Evolutionary conservation across 2,329 filamentous ascomycete genomes (phyloP).

Genomic region (Blastomyces percursus): DNA sequence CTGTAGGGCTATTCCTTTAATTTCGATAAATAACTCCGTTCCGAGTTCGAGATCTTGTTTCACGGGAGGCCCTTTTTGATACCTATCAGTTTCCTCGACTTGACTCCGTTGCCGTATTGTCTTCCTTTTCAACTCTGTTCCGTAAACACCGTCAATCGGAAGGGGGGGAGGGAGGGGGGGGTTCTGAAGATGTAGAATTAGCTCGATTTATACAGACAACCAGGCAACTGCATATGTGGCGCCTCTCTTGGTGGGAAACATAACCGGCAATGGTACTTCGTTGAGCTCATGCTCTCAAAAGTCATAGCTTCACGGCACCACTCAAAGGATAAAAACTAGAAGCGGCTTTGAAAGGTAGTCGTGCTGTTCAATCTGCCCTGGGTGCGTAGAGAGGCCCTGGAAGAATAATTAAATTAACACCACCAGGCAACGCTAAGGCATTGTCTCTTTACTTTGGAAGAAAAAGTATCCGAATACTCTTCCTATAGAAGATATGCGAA

Average conservation of each 20-base stretch:
- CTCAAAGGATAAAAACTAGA: neutral
- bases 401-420: neutral
- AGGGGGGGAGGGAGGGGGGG: too few relatives aligned
- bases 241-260: neutral
- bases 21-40: neutral
- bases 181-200: neutral
- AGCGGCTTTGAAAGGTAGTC: neutral
- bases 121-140: neutral
- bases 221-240: neutral
- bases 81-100: neutral
- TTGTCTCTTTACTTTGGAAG: neutral
- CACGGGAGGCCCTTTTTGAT: neutral
- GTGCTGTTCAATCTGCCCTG: neutral
- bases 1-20: neutral
- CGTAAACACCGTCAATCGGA: neutral
- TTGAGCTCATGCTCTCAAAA: neutral
- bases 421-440: neutral
- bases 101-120: neutral
- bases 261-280: neutral
- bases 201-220: neutral
- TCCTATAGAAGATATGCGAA: neutral
- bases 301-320: neutral
- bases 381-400: neutral
- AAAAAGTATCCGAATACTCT: neutral
- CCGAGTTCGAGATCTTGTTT: neutral